phyloP scores from a whole-genome alignment of 1,284 basidiomycete species.

The Trametes polyzona region DNA sequence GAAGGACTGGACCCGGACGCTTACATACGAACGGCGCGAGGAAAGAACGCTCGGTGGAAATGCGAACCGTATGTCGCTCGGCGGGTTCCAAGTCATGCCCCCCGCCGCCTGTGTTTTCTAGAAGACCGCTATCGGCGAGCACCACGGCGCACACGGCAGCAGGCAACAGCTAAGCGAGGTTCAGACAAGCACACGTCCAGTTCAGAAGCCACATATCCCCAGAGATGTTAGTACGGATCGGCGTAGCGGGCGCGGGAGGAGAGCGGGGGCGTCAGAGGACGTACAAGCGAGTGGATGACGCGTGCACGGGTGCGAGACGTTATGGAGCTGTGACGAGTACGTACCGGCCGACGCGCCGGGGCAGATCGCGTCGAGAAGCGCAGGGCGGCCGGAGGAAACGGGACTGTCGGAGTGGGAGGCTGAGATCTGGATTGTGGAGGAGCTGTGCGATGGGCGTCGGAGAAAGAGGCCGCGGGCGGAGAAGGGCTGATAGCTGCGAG shows the following conservation, averaged over 20 bases:
- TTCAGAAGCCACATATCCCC: neutral
- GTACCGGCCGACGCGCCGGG: neutral
- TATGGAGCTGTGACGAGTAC: neutral
- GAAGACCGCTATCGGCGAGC: constrained; percentile 13
- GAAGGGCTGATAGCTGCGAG: neutral
- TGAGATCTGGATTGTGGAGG: too few relatives aligned
- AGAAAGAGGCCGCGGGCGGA: too few relatives aligned
- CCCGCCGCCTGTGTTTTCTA: constrained; percentile 6
- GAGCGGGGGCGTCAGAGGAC: neutral
- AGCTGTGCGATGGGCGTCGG: too few relatives aligned
- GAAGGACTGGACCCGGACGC: constrained; percentile 10
- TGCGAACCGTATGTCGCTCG: constrained; percentile 4
- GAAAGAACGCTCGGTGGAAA: constrained; percentile 16
- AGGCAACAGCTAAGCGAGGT: constrained; percentile 2
- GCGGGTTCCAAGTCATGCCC: constrained; percentile 10
- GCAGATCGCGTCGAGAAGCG: constrained; percentile 4
- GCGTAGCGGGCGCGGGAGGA: neutral
- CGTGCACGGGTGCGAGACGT: neutral
- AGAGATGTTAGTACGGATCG: neutral
- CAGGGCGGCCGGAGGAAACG: neutral
- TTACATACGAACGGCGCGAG: constrained; percentile 12
- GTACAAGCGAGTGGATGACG: neutral
- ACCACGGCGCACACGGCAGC: neutral
- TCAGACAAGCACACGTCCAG: neutral
- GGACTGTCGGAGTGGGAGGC: neutral